Conservation (phyloP, 108 stramenopile species). For the Discostella stelligeroides region DNA sequence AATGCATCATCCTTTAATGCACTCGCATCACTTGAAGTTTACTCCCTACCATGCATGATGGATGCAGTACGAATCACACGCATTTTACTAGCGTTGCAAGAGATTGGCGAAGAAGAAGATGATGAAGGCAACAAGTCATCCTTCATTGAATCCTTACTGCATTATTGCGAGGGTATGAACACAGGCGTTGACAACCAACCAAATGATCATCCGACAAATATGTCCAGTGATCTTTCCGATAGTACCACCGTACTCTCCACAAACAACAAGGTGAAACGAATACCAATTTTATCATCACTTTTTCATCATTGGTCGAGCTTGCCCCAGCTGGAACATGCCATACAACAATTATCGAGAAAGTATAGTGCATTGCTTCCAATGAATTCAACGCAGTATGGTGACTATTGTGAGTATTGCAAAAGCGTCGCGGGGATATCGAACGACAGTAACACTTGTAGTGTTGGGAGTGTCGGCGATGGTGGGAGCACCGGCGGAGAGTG, state of each 20-base stretch:
- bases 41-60: constrained; percentile 45
- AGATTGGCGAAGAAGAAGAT: constrained; percentile 1
- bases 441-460: too few species aligned
- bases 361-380: constrained; percentile 27
- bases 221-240: too few species aligned
- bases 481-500: too few species aligned
- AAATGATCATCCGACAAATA: too few species aligned
- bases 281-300: constrained; percentile 27
- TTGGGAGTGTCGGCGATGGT: too few species aligned
- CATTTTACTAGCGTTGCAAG: constrained; percentile 34
- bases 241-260: too few species aligned
- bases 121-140: background rate
- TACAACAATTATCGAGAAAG: constrained; percentile 23
- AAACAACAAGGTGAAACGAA: constrained; percentile 9
- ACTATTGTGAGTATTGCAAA: constrained; percentile 21
- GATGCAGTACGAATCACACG: constrained; percentile 38
- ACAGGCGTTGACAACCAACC: background rate
- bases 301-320: constrained; percentile 34
- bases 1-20: background rate
- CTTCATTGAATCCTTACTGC: constrained; percentile 13
- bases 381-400: constrained; percentile 8
- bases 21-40: constrained; percentile 27
- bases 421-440: constrained; percentile 15
- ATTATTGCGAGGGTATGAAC: constrained; percentile 32
- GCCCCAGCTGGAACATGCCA: constrained; percentile 32